phyloP scores from a whole-genome alignment of 2,329 filamentous ascomycete genomes.

The Stemphylium lycopersici region DNA sequence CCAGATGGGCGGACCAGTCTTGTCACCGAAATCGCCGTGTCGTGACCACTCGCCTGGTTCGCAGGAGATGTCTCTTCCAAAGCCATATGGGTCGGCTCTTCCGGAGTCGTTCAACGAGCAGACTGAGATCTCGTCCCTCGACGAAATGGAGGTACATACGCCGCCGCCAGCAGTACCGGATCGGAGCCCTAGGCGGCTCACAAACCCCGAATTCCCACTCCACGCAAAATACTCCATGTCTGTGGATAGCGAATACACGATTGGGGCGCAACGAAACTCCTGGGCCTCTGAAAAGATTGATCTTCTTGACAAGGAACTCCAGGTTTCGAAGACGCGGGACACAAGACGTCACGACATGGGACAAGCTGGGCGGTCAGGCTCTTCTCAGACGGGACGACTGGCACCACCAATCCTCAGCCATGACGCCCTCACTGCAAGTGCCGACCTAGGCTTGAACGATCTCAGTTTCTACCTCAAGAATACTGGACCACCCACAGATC shows the following conservation, averaged over 20 bases:
- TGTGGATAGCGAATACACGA: slow-evolving; percentile 29
- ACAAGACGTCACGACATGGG: slow-evolving; percentile 8
- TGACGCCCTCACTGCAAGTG: slow-evolving; percentile 35
- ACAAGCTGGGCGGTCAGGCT: slow-evolving; percentile 25
- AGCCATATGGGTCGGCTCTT: slow-evolving; percentile 13
- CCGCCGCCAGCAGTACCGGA: slow-evolving; percentile 30
- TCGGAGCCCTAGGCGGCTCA: slow-evolving; percentile 33
- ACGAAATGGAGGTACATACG: slow-evolving; percentile 21
- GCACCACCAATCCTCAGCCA: slow-evolving; percentile 44
- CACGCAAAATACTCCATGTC: slow-evolving; percentile 21
- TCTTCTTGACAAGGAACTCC: slow-evolving; percentile 12
- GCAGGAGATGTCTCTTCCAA: slow-evolving; percentile 17
- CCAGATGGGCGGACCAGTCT: slow-evolving; percentile 23
- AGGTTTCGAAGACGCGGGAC: slow-evolving; percentile 17
- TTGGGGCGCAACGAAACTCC: slow-evolving; percentile 30
- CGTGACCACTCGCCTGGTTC: slow-evolving; percentile 20
- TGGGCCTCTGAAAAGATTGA: slow-evolving; percentile 28
- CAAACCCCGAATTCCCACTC: slow-evolving; percentile 22
- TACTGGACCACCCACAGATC: slow-evolving; percentile 33
- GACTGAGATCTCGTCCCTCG: slow-evolving; percentile 21
- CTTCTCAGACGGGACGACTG: slow-evolving; percentile 30
- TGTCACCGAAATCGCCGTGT: slow-evolving; percentile 13
- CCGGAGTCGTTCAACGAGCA: slow-evolving; percentile 13
- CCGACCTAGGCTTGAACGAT: slow-evolving; percentile 36
- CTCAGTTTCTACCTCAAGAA: slow-evolving; percentile 40